Evolutionary conservation across 768 basidiomycete genomes (phyloP).

Genomic region (Strobilomyces dryophilus): DNA sequence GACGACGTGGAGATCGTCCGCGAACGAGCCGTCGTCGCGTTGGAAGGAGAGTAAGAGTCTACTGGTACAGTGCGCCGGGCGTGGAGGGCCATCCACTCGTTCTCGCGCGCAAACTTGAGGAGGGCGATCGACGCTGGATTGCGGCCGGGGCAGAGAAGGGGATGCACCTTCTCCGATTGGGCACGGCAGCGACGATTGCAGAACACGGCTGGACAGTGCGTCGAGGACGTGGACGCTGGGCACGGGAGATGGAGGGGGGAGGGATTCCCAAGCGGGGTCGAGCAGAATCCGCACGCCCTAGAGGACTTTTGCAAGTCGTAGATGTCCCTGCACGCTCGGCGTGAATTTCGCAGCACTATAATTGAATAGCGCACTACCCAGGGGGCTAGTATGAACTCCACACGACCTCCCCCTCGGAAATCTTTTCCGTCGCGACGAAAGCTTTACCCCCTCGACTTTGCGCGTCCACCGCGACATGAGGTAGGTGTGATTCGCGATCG

Average conservation of each 20-base stretch:
- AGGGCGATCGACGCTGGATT: constrained; percentile 68
- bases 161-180: constrained; percentile 61
- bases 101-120: constrained; percentile 53
- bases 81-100: constrained; percentile 67
- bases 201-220: constrained; percentile 61
- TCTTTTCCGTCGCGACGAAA: constrained; percentile 63
- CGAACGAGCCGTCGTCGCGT: constrained; percentile 33
- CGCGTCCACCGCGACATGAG: constrained; percentile 66
- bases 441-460: constrained; percentile 78
- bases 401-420: constrained; percentile 66
- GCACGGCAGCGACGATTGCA: constrained; percentile 76
- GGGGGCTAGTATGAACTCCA: constrained; percentile 85
- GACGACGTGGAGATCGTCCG: constrained; percentile 52
- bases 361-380: constrained; percentile 55
- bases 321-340: constrained; percentile 54
- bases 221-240: constrained; percentile 38
- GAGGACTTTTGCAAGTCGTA: constrained; percentile 61
- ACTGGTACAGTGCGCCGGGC: constrained; percentile 63
- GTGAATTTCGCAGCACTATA: neutral
- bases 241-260: constrained; percentile 51
- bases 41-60: constrained; percentile 55
- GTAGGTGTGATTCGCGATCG: constrained; percentile 38
- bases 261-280: constrained; percentile 50
- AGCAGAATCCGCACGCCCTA: constrained; percentile 68
- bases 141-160: constrained; percentile 68